Evolutionary conservation across 2,329 filamentous ascomycete species (phyloP).

Genomic region (Pyrenophora seminiperda): DNA sequence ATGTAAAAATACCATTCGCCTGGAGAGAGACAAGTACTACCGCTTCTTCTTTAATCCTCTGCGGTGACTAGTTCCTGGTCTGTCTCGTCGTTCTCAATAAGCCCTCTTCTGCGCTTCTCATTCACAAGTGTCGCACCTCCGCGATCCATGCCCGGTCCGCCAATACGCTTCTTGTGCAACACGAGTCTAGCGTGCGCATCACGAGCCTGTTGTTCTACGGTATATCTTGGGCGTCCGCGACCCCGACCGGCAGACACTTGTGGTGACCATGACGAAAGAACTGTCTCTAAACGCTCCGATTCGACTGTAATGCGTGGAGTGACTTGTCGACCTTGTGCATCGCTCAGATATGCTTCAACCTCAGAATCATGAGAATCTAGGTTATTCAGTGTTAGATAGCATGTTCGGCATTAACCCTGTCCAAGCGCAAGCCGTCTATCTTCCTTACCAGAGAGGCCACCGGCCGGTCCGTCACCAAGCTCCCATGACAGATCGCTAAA

Average conservation of each 20-base stretch:
- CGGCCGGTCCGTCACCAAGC: conserved; percentile 64
- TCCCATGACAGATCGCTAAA: conserved; percentile 61
- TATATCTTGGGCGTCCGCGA: conserved; percentile 39
- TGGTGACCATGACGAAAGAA: not conserved
- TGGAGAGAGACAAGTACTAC: not conserved
- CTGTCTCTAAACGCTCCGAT: conserved; percentile 16
- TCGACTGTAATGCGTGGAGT: conserved; percentile 51
- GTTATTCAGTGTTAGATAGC: conserved; percentile 24
- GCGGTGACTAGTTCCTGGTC: conserved; percentile 51
- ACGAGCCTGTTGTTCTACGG: conserved; percentile 53
- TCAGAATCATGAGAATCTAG: conserved; percentile 51
- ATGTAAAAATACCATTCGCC: not conserved
- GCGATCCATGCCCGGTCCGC: conserved; percentile 58
- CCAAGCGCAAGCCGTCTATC: conserved; percentile 11
- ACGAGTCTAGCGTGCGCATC: conserved; percentile 54
- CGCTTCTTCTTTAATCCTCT: conserved; percentile 25
- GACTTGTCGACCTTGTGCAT: conserved; percentile 53
- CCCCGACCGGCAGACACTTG: conserved; percentile 30
- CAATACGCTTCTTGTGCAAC: conserved; percentile 57
- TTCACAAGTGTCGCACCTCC: conserved; percentile 60
- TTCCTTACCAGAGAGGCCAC: conserved; percentile 61
- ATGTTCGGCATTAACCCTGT: conserved; percentile 11
- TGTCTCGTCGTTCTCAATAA: conserved; percentile 58
- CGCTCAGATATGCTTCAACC: conserved; percentile 55
- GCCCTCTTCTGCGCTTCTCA: conserved; percentile 55